Evolutionary conservation across 2,329 filamentous ascomycete species (phyloP), one percentile per base, ranked within the genome.

Genomic region (Microdochium trichocladiopsis): DNA sequence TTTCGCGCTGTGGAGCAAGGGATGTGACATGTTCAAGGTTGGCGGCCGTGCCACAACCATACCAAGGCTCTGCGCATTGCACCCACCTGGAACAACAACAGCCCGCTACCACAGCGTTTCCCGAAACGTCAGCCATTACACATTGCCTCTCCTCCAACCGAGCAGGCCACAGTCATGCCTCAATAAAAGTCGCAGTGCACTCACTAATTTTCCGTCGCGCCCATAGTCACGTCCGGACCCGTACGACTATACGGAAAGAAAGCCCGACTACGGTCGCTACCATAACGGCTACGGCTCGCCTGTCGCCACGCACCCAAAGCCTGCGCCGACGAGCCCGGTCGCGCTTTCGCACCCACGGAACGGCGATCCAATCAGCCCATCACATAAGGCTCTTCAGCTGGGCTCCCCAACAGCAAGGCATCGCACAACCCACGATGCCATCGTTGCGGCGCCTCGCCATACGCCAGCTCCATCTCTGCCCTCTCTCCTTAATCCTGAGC

Each of bases 141-240:
- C 36, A 41, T 53, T 33, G 36, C 25, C 24, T 36, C 25, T 25
- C 21, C n/a, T n/a, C 33, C 50, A 51, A 10, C 33, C 25, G 33
- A 25, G 43, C n/a, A 25, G 51, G 33, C 22, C 22, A n/a, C 50
- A 50, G 50, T 49, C 50, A 56, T 55, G 55, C 53, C 52, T 51
- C 49, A 50, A 49, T 51, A 56, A 50, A 47, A 53, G 47, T 51
- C 31, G 54, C n/a, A n/a, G n/a, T 52, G 55, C 8, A 50, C 28
- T 16, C 53, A 52, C 51, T 56, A 52, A 55, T 51, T 54, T 52
- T 53, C 48, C 53, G 25, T 45, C 18, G 18, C 57, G 43, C 51
- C 58, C 52, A 52, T 54, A 60, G 58, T 59, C 63, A 80, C 77
- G 66, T 69, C 62, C 77, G 72, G 79, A 82, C 58, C 64, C 73